Base-by-base conservation (phyloP, 345 rosid genomes). In the Barbarea vulgaris region DNA sequence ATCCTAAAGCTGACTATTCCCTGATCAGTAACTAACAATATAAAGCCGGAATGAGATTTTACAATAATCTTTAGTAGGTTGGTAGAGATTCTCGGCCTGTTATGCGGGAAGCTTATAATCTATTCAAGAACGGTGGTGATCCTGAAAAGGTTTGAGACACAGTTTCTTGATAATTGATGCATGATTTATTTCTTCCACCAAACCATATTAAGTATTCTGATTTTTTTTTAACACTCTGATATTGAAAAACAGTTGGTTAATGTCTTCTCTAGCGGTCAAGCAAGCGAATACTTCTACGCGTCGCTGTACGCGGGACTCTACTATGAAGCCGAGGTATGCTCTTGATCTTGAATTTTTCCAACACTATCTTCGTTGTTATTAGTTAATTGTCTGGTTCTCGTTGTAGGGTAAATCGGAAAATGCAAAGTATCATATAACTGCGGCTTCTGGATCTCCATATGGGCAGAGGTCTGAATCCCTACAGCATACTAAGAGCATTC, bases 51-150 rank as follows among this genome's bases (percentile, higher is more conserved):
- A 27, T 30, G 51, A 57, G 27, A 46, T 11, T 18, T 24, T 22
- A 9, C 0, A 15, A 0, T 7, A 10, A 4, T 42, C 18, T 3
- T 70, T 52, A 82, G 85, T 86, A 89, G 98, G 97, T 89, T 41
- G 94, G 94, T 51, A 87, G 88, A 85, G 98, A 94, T 85, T 83
- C 90, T 41, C 82, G 91, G 60, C 91, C 91, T 31, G 87, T 88
- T 55, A 91, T 91, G 98, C 77, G 88, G 55, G 88, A 84, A 80
- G 97, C 89, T 67, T 94, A 87, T 81, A 77, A 81, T 76, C 73
- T 91, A 87, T 88, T 91, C 73, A 91, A 84, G 81, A 85, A 83
- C 59, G 95, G 97, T 9, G 91, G 93, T 68, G 93, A 88, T 80
- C 98, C 98, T 50, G 94, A 87, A 76, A 86, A 86, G 97, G 97